Evolutionary conservation across 179 eudicot species (phyloP), one percentile per base, ranked within the genome.

Genomic region (Camellia oleifera): DNA sequence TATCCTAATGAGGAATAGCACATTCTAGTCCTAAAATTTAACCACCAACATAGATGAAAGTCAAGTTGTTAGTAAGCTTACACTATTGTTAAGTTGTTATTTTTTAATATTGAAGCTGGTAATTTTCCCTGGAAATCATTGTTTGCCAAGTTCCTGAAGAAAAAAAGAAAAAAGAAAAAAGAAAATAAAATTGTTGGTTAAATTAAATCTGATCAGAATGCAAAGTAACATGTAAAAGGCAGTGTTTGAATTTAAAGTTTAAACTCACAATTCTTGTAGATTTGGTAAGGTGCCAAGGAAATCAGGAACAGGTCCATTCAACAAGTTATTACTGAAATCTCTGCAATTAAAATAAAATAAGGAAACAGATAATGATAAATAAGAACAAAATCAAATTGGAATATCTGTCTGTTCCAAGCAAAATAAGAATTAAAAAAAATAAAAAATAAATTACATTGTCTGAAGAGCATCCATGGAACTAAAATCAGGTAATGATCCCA

Each of bases 381-480:
- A 73, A 40, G 1, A 0, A 23, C 26, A 40, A 53, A 53, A 10
- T 72, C 7, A 5, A 72, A 9, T 0, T 72, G 4, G 1, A 7
- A 40, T 13, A 53, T 48, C 52, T 48, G 52, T 26, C 20, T 72
- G 8, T n/a, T 46, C 10, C 3, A 5, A 72, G 54, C 8, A 14
- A 72, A 2, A 52, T 72, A 40, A 44, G 7, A 12, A 44, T 4
- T 4, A 69, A 32, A 69, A 44, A 9, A 44, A 32, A 44, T 50
- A 69, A 52, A 69, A 18, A 65, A 4, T 13, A 7, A 48, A 48
- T 65, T 63, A 65, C 79, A 77, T 77, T 64, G 72, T 77, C 72
- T 77, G n/a, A 15, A 77, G 79, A 32, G 79, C 79, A n/a, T 77
- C 79, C 79, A 77, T 77, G 11, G 71, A 48, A 32, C 79, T 23